phyloP scores from a whole-genome alignment of 2,329 filamentous ascomycete genomes.

The Rhynchosporium secalis region DNA sequence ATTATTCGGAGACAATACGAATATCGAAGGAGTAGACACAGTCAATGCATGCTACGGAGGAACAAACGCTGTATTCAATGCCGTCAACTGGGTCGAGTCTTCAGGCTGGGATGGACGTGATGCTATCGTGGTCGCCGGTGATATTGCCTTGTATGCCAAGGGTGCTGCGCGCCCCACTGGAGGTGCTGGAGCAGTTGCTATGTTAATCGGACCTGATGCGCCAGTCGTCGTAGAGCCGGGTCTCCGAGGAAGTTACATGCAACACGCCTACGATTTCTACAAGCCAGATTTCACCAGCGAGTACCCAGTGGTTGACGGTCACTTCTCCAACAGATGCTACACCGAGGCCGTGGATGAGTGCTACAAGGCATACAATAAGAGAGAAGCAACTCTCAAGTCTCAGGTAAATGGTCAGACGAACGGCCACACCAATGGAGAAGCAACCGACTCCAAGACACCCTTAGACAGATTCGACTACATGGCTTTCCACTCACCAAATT shows the following conservation, averaged over 20 bases:
- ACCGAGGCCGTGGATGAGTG: constrained; percentile 76
- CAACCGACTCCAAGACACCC: constrained; percentile 53
- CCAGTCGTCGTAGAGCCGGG: constrained; percentile 76
- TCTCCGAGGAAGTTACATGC: constrained; percentile 77
- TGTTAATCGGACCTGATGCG: constrained; percentile 77
- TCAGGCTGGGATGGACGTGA: constrained; percentile 84
- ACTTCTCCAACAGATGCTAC: constrained; percentile 82
- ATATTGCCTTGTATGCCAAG: constrained; percentile 85
- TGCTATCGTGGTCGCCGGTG: constrained; percentile 76
- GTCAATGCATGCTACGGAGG: constrained; percentile 86
- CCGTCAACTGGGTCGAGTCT: constrained; percentile 82
- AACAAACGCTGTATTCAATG: constrained; percentile 82
- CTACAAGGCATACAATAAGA: constrained; percentile 78
- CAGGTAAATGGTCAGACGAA: constrained; percentile 55
- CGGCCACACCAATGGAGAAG: constrained; percentile 49
- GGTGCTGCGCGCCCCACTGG: constrained; percentile 79
- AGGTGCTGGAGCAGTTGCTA: constrained; percentile 75
- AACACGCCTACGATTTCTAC: constrained; percentile 87
- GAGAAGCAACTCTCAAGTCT: constrained; percentile 61
- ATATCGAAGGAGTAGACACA: constrained; percentile 80
- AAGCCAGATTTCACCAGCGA: constrained; percentile 86
- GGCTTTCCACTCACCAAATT: constrained; percentile 80
- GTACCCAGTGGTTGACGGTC: constrained; percentile 82
- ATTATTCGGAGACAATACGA: constrained; percentile 80
- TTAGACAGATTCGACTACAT: constrained; percentile 84